Base-by-base conservation (phyloP, 768 basidiomycete species). In the Suillus americanus region DNA sequence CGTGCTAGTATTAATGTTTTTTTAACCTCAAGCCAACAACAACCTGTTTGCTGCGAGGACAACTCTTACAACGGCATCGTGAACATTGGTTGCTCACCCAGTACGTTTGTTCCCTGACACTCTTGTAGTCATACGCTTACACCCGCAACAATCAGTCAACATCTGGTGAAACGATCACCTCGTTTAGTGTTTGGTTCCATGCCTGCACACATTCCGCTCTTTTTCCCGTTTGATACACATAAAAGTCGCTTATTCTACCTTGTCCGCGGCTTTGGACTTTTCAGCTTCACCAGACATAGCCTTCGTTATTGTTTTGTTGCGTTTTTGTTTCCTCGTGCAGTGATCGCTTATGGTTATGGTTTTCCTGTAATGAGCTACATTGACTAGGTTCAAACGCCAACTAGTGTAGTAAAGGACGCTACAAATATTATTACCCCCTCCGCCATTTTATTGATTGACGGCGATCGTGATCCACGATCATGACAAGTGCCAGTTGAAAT, bases 11-110 rank as follows among this genome's bases (percentile, higher is more conserved):
- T 25, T 65, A 14, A 73, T 30, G 0, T 33, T 30, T 6, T 13
- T 16, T 23, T 25, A 25, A 66, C 51, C 71, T 61, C 35, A 20
- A 82, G 82, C 67, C 5, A 64, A 6, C 50, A 66, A 6, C 64
- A 80, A 50, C 68, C 79, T 1, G 82, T 81, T 1, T 84, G 83
- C 68, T 84, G 83, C 65, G 40, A 69, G 0, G 63, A 77, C 65
- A 75, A 79, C 63, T 45, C 62, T 1, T 78, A 72, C 69, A 63
- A 64, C 16, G 81, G 81, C 3, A 18, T 83, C 13, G 62, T 84
- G 64, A 73, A 70, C 55, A 64, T 81, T 61, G 80, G 72, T n/a
- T 84, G 83, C 68, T 66, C 69, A 14, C 77, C 79, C 14, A 73
- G 83, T 73, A 72, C 70, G 67, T 75, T 43, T 5, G 43, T 23